Conservation (phyloP, 768 basidiomycete genomes). For the Lenzites betulinus region DNA sequence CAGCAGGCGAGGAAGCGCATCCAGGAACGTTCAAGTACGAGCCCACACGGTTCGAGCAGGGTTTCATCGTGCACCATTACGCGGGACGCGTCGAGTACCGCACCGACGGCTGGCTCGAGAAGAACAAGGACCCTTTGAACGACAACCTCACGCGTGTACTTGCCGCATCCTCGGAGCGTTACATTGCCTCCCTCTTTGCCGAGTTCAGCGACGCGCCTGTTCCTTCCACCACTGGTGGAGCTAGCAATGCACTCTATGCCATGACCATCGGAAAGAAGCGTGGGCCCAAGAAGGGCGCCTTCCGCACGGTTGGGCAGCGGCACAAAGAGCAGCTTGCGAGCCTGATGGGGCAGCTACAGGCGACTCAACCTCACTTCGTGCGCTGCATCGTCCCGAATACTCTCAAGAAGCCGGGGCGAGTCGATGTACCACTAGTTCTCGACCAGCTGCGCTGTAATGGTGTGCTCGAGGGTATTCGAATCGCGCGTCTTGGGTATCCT, state of each 20-base stretch:
- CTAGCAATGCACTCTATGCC: slow-evolving; percentile 34
- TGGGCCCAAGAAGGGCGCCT: slow-evolving; percentile 90
- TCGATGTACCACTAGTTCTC: slow-evolving; percentile 93
- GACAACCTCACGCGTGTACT: slow-evolving; percentile 92
- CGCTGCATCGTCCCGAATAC: slow-evolving; percentile 96
- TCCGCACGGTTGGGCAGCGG: slow-evolving; percentile 92
- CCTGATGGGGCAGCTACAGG: slow-evolving; percentile 87
- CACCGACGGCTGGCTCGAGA: slow-evolving; percentile 96
- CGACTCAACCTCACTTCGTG: slow-evolving; percentile 97
- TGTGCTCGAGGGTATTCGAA: slow-evolving; percentile 97
- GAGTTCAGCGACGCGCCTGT: slow-evolving; percentile 63
- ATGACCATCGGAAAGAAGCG: slow-evolving; percentile 62
- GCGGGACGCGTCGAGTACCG: slow-evolving; percentile 96
- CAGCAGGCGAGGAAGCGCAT: slow-evolving; percentile 53
- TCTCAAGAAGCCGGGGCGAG: slow-evolving; percentile 85
- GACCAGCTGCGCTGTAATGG: slow-evolving; percentile 98
- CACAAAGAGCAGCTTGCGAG: slow-evolving; percentile 95
- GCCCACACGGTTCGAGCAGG: slow-evolving; percentile 86
- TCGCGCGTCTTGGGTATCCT: slow-evolving; percentile 95
- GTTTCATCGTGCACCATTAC: slow-evolving; percentile 95
- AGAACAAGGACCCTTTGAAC: slow-evolving; percentile 99
- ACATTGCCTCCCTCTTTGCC: slow-evolving; percentile 80
- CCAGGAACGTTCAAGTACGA: slow-evolving; percentile 84
- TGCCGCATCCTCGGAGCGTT: slow-evolving; percentile 77
- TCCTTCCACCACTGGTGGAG: slow-evolving; percentile 36